Evolutionary conservation across 257 asterid species (phyloP).

Genomic region (Parsonsia alboflavescens): DNA sequence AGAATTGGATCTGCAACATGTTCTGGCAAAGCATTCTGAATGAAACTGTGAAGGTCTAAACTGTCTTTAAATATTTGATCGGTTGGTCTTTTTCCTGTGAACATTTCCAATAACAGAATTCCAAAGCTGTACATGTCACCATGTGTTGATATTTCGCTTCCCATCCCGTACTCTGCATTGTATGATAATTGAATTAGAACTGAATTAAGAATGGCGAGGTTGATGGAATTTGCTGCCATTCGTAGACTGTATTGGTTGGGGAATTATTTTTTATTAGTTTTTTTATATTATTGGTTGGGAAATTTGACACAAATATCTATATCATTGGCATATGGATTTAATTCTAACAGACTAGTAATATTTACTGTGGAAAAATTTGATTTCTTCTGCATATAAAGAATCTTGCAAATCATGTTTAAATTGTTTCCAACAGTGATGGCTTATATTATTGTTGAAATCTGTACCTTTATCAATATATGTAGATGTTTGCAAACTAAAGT

Average conservation of each 20-base stretch:
- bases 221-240: neutral
- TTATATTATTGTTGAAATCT: neutral
- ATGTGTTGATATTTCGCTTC: too few species aligned
- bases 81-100: slow-evolving; percentile 34
- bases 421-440: too few species aligned
- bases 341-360: neutral
- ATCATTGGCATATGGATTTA: neutral
- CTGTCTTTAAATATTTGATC: slow-evolving; percentile 23
- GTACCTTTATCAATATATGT: neutral
- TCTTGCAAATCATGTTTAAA: neutral
- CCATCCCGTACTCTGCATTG: slow-evolving; percentile 33
- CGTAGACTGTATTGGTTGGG: neutral
- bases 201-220: neutral
- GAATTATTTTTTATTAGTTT: too few species aligned
- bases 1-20: slow-evolving; percentile 20
- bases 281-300: neutral
- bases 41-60: slow-evolving; percentile 16
- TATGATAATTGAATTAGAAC: neutral
- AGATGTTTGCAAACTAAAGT: neutral
- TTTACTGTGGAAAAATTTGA: neutral
- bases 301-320: neutral
- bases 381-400: neutral
- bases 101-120: slow-evolving; percentile 33
- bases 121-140: slow-evolving; percentile 33
- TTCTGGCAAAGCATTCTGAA: slow-evolving; percentile 19